Conservation (phyloP, 1,139 yeast species). For the Cylindricascospora bacillispora region DNA sequence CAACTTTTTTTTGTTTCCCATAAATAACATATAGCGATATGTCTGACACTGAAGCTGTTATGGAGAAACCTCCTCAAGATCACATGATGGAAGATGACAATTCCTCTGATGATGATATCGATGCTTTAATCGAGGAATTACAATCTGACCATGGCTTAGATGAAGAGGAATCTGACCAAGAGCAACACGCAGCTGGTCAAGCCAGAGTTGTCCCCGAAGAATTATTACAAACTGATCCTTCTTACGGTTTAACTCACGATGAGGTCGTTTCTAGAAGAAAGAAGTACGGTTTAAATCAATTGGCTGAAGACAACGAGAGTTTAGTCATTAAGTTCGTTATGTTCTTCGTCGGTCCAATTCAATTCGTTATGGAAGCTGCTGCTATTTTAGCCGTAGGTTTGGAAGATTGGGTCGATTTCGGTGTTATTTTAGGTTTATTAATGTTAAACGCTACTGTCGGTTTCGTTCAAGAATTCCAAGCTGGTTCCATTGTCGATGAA, state of each 20-base stretch:
- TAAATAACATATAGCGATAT: no score
- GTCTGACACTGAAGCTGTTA: constrained; percentile 3
- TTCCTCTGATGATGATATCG: constrained; percentile 66
- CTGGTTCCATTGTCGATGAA: constrained; percentile 92
- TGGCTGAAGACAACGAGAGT: constrained; percentile 89
- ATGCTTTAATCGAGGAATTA: constrained; percentile 76
- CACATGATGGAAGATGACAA: constrained; percentile 2
- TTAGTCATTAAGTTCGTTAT: constrained; percentile 69
- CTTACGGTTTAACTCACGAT: constrained; percentile 65
- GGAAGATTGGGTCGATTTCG: constrained; percentile 98
- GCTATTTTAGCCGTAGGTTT: constrained; percentile 96
- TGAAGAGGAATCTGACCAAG: constrained; percentile 37
- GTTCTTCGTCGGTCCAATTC: constrained; percentile 97
- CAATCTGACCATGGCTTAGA: constrained; percentile 69
- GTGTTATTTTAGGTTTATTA: constrained; percentile 87
- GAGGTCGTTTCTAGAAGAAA: constrained; percentile 82
- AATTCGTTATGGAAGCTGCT: constrained; percentile 98
- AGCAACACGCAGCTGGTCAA: constrained; percentile 27
- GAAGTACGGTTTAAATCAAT: constrained; percentile 87
- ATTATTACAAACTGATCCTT: constrained; percentile 75
- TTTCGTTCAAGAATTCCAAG: constrained; percentile 95
- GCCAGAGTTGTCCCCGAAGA: constrained; percentile 76
- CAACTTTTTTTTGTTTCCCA: no score
- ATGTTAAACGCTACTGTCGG: constrained; percentile 88
- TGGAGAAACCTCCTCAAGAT: constrained; percentile 4